phyloP scores from a whole-genome alignment of 495 filamentous ascomycete genomes.

The Hypoxylon lienhwacheense region DNA sequence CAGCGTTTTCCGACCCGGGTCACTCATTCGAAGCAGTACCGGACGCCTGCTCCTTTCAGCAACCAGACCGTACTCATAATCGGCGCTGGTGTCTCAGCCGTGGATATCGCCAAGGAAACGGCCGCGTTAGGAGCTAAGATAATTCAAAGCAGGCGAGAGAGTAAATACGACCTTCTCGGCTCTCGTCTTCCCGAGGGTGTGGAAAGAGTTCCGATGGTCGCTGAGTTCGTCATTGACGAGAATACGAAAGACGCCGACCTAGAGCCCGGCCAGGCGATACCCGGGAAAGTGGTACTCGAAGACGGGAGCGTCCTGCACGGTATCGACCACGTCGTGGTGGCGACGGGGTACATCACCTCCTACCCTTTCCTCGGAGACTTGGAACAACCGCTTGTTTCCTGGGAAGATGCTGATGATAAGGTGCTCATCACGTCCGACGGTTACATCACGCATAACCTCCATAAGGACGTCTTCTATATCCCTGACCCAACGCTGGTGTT shows the following conservation, averaged over 20 bases:
- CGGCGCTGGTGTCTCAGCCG: constrained; percentile 62
- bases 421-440: constrained; percentile 63
- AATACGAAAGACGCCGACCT: constrained; percentile 15
- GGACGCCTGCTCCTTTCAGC: constrained; percentile 50
- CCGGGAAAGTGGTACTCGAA: constrained; percentile 35
- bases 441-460: constrained; percentile 65
- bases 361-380: constrained; percentile 59
- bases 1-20: constrained; percentile 52
- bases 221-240: constrained; percentile 33
- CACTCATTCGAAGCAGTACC: constrained; percentile 64
- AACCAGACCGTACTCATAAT: constrained; percentile 60
- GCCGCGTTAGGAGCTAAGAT: constrained; percentile 50
- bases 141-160: constrained; percentile 63
- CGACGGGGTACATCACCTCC: constrained; percentile 66
- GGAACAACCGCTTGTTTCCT: constrained; percentile 41
- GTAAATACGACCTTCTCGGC: constrained; percentile 57
- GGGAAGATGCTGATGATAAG: constrained; percentile 48
- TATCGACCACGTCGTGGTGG: constrained; percentile 60
- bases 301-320: constrained; percentile 48
- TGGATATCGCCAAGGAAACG: constrained; percentile 63
- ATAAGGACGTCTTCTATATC: constrained; percentile 70
- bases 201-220: constrained; percentile 55
- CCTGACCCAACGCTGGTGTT: constrained; percentile 63
- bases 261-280: constrained; percentile 21
- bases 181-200: constrained; percentile 52